A percentile compares a stretch with the other conserved stretches of the same genome.
Conservation (phyloP, 129 eudicot species). For the Chrysanthemum makinoi region DNA sequence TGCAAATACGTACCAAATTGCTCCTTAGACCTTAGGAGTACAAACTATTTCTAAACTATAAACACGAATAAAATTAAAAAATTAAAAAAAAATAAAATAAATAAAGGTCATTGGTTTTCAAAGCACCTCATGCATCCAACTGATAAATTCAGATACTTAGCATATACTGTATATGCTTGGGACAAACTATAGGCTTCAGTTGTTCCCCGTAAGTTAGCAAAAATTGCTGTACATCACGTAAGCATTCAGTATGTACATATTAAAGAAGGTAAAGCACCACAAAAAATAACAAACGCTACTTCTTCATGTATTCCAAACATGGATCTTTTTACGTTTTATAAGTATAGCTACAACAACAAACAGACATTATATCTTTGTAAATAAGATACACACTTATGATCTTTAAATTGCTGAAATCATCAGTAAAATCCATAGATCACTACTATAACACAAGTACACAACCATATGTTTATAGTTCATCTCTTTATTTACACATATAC, state of each 20-base stretch:
- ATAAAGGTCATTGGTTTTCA: too few relatives aligned
- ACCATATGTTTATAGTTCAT: too few relatives aligned
- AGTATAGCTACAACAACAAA: background rate
- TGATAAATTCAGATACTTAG: too few relatives aligned
- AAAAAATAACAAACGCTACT: too few relatives aligned
- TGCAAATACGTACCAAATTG: too few relatives aligned
- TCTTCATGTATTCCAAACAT: background rate
- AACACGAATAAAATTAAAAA: too few relatives aligned
- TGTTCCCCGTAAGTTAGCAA: background rate
- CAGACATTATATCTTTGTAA: background rate
- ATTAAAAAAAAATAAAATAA: too few relatives aligned
- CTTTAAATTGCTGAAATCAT: background rate
- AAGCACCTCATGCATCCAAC: too few relatives aligned
- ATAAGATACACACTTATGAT: background rate
- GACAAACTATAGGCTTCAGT: background rate
- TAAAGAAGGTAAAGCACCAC: background rate
- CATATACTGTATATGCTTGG: too few relatives aligned
- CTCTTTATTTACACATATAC: background rate
- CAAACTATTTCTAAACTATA: background rate
- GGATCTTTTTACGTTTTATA: background rate
- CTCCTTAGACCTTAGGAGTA: too few relatives aligned
- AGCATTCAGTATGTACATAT: conserved; percentile 2
- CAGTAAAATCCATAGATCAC: too few relatives aligned
- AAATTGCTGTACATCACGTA: conserved; percentile 4
- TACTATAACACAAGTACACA: too few relatives aligned